Evolutionary conservation across 1,284 basidiomycete genomes (phyloP).

Genomic region (Phlebopus sp.): DNA sequence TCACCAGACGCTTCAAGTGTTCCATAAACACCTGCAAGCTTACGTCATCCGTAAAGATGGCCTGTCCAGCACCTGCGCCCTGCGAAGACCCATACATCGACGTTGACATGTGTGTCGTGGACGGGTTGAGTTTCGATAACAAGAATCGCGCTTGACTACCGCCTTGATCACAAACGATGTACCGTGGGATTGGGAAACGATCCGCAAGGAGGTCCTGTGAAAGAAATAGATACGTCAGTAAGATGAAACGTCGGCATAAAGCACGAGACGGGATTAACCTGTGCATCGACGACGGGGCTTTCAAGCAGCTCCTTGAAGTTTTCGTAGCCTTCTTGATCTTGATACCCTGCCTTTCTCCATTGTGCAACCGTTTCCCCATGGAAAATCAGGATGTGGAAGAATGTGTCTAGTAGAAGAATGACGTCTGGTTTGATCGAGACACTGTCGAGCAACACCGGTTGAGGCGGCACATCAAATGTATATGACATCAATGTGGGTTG

Average conservation of each 20-base stretch:
- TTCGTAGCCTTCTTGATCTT: conserved; percentile 98
- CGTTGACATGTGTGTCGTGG: conserved; percentile 94
- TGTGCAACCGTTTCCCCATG: conserved; percentile 96
- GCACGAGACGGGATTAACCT: conserved; percentile 39
- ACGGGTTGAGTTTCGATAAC: conserved; percentile 94
- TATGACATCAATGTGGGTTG: conserved; percentile 99
- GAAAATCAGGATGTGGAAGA: conserved; percentile 99
- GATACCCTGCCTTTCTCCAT: conserved; percentile 99
- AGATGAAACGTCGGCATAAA: background rate
- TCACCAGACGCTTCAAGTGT: conserved; percentile 83
- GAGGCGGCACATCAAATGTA: conserved; percentile 86
- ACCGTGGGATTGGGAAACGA: conserved; percentile 95
- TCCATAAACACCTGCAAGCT: conserved; percentile 97
- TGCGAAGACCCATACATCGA: conserved; percentile 79
- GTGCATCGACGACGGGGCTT: conserved; percentile 75
- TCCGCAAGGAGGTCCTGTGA: conserved; percentile 87
- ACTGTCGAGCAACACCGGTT: conserved; percentile 95
- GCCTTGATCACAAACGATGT: conserved; percentile 97
- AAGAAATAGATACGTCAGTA: background rate
- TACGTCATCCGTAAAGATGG: conserved; percentile 99
- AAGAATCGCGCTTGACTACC: conserved; percentile 98
- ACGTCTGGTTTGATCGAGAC: conserved; percentile 98
- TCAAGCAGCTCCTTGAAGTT: conserved; percentile 96
- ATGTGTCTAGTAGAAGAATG: conserved; percentile 97
- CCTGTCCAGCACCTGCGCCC: conserved; percentile 72